Percentiles rank a stretch among this genome's conserved stretches.
These are phyloP conservation scores for Przewalskia tangutica DNA, from an alignment of 257 asterid genomes.

Conservation along the genomic window DNA sequence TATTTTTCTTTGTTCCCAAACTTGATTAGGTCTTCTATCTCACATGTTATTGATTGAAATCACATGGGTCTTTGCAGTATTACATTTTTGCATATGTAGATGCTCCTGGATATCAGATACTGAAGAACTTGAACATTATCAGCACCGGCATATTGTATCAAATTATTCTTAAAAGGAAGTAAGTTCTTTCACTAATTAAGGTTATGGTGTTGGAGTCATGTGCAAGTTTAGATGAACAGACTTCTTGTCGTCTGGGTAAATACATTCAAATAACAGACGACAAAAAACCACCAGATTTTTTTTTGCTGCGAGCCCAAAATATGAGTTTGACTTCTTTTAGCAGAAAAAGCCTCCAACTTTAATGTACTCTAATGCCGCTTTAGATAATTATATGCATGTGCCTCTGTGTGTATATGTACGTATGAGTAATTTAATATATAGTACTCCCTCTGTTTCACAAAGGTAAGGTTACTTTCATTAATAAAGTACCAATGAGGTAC, in stretches of 20 bases:
- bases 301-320: not conserved
- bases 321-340: not conserved
- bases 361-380: not conserved
- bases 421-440: not conserved
- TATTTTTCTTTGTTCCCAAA: not conserved
- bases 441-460: not conserved
- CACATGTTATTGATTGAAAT: conserved; percentile 6
- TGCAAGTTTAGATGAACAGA: not conserved
- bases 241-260: not conserved
- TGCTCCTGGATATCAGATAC: conserved; percentile 99
- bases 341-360: not conserved
- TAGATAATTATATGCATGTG: not conserved
- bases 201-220: conserved; percentile 1
- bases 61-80: conserved; percentile 57
- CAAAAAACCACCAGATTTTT: not conserved
- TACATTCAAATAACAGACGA: not conserved
- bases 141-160: conserved; percentile 91
- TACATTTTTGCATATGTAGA: conserved; percentile 94
- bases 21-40: not conserved
- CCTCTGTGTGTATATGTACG: not conserved
- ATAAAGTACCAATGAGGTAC: not conserved
- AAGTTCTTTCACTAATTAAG: conserved; percentile 23
- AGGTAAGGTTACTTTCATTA: not conserved
- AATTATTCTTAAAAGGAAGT: conserved; percentile 88
- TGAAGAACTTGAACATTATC: conserved; percentile 90